Evolutionary conservation across 1,139 yeast genomes (phyloP).

Genomic region (Sugiyamaella novakii): DNA sequence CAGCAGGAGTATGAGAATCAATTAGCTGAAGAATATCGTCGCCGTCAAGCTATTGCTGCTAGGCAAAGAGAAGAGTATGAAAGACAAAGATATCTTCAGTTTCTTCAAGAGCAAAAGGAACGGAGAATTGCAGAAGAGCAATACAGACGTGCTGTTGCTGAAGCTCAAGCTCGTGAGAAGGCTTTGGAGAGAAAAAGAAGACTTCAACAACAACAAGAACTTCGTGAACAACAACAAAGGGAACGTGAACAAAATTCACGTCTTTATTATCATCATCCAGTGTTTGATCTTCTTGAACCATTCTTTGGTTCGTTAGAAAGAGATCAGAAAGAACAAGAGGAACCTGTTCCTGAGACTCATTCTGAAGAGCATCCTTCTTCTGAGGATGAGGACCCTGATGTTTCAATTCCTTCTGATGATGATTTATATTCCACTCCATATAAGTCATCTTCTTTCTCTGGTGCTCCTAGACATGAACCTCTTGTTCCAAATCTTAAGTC

Average conservation of each 20-base stretch:
- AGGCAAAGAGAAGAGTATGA: conserved; percentile 10
- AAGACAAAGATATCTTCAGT: conserved; percentile 18
- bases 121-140: conserved; percentile 15
- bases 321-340: conserved; percentile 7
- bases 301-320: conserved; percentile 7
- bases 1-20: conserved; percentile 18
- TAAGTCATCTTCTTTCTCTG: conserved; percentile 1
- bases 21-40: conserved; percentile 19
- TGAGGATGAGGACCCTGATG: conserved; percentile 23
- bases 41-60: conserved; percentile 10
- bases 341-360: conserved; percentile 9
- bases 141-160: conserved; percentile 8
- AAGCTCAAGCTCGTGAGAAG: conserved; percentile 12
- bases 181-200: conserved; percentile 5
- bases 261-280: conserved; percentile 20
- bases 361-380: conserved; percentile 1
- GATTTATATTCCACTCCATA: conserved; percentile 13
- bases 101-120: conserved; percentile 8
- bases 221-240: conserved; percentile 1
- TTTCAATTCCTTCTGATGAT: conserved; percentile 19
- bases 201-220: conserved; percentile 3
- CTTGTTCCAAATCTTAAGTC: no score
- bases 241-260: conserved; percentile 7
- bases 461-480: no score
- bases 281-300: conserved; percentile 19